phyloP scores from a whole-genome alignment of 2,329 filamentous ascomycete species.

The Paracamarosporium sp. region DNA sequence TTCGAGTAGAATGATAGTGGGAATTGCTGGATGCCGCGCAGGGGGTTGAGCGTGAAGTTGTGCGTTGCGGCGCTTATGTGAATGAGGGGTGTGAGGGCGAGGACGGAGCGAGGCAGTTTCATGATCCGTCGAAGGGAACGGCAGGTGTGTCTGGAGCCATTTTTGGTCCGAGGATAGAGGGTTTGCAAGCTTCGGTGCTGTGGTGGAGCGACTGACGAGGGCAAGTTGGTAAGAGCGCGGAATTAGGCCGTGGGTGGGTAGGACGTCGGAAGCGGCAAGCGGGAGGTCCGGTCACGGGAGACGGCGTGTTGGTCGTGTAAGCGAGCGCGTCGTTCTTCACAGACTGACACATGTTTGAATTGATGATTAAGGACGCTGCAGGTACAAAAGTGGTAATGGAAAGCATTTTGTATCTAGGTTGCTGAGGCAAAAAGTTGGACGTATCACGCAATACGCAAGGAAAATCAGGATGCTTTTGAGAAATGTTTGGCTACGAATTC shows the following conservation, averaged over 20 bases:
- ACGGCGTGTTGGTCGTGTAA: constrained; percentile 8
- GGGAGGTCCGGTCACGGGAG: constrained; percentile 12
- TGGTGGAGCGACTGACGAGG: constrained; percentile 14
- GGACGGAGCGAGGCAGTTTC: constrained; percentile 6
- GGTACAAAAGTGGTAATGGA: too few species aligned
- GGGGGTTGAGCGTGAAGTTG: constrained; percentile 33
- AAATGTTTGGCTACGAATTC: background rate
- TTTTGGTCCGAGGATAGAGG: background rate
- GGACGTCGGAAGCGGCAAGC: background rate
- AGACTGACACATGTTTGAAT: too few species aligned
- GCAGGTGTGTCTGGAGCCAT: background rate
- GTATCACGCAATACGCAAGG: background rate
- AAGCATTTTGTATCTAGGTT: too few species aligned
- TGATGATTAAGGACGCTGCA: too few species aligned
- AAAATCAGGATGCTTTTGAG: background rate
- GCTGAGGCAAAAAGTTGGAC: background rate
- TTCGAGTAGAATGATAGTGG: constrained; percentile 25
- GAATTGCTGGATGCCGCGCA: constrained; percentile 34
- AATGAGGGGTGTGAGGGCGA: constrained; percentile 6
- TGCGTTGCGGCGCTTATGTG: constrained; percentile 10
- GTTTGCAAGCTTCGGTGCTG: constrained; percentile 14
- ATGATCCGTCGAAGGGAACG: constrained; percentile 21
- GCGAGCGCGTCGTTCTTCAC: constrained; percentile 1
- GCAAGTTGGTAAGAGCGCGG: constrained; percentile 21
- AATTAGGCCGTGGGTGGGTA: constrained; percentile 23